Conservation (phyloP, 108 stramenopile species). For the Fragilariopsis cylindrus region DNA sequence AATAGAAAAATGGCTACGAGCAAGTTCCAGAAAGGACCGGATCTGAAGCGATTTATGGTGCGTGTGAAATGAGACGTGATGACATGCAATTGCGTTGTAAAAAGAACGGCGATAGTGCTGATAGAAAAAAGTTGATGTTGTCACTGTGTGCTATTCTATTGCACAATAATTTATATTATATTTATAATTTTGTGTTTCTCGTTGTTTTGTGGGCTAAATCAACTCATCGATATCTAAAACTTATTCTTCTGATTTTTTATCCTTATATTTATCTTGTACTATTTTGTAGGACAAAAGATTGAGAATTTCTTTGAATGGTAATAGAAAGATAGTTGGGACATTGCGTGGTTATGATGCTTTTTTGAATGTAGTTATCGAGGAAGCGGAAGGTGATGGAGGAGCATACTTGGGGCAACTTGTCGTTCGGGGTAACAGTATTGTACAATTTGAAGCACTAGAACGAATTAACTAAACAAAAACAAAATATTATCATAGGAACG, state of each 20-base stretch:
- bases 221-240: background rate
- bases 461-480: conserved; percentile 41
- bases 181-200: background rate
- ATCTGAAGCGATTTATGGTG: conserved; percentile 91
- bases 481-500: background rate
- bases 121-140: too few species aligned
- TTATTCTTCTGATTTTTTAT: background rate
- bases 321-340: conserved; percentile 74
- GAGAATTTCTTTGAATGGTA: conserved; percentile 80
- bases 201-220: background rate
- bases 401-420: conserved; percentile 77
- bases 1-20: conserved; percentile 41
- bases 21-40: conserved; percentile 82
- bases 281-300: conserved; percentile 78
- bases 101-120: too few species aligned
- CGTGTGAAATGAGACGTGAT: conserved; percentile 15
- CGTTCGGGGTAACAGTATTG: conserved; percentile 84
- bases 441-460: conserved; percentile 89
- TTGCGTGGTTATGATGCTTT: conserved; percentile 91
- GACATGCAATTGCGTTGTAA: too few species aligned
- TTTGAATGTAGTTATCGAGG: conserved; percentile 87
- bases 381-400: conserved; percentile 60
- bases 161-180: too few species aligned
- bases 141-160: too few species aligned
- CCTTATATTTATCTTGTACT: background rate